Conservation (phyloP, 805 yeast genomes). For the Kodamaea kakaduensis region DNA sequence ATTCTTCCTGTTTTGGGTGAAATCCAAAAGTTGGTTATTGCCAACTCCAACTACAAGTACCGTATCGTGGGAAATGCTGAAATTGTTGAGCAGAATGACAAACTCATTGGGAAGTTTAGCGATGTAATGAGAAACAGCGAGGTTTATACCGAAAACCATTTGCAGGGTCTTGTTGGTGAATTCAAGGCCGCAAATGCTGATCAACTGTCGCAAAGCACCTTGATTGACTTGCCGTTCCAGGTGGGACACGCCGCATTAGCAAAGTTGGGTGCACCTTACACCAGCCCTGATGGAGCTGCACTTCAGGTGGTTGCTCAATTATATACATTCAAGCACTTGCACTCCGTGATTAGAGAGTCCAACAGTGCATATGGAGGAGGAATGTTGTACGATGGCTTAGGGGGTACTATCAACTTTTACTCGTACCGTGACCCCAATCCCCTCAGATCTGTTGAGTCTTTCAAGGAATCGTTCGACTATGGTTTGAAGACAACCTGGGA, state of each 20-base stretch:
- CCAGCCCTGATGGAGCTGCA: constrained; percentile 74
- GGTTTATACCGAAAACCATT: constrained; percentile 4
- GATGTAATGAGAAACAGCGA: not conserved
- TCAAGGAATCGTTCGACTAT: constrained; percentile 38
- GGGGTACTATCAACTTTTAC: constrained; percentile 76
- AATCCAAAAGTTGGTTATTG: constrained; percentile 44
- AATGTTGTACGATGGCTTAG: constrained; percentile 72
- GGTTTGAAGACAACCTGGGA: constrained; percentile 44
- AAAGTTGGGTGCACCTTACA: constrained; percentile 61
- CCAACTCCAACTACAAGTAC: constrained; percentile 43
- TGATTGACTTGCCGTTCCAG: constrained; percentile 77
- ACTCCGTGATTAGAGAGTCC: constrained; percentile 85
- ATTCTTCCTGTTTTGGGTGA: constrained; percentile 61
- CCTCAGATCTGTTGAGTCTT: constrained; percentile 58
- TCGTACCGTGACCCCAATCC: constrained; percentile 96
- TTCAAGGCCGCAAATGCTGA: constrained; percentile 14
- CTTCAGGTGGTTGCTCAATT: constrained; percentile 79
- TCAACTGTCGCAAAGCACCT: constrained; percentile 25
- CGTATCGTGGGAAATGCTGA: constrained; percentile 58
- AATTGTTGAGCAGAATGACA: constrained; percentile 33
- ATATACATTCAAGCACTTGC: constrained; percentile 77
- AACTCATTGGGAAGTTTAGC: constrained; percentile 29
- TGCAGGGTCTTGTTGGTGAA: constrained; percentile 14
- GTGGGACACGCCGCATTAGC: constrained; percentile 79
- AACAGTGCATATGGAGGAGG: constrained; percentile 99